Conservation (phyloP, 345 rosid species). For the Corchorus capsularis region DNA sequence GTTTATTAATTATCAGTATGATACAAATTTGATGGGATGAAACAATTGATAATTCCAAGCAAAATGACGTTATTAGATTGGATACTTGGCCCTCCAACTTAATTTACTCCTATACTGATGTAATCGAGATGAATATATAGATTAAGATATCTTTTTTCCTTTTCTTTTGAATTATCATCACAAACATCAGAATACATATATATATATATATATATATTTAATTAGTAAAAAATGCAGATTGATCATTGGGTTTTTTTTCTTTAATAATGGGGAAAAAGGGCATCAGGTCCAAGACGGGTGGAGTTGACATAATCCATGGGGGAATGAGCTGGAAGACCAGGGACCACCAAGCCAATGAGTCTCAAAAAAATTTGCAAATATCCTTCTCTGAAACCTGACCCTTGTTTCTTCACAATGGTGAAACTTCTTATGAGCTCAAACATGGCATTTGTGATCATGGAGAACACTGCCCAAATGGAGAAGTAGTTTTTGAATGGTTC, state of each 20-base stretch:
- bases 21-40: too few species aligned
- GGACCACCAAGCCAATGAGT: slow-evolving; percentile 32
- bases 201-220: too few species aligned
- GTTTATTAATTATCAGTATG: too few species aligned
- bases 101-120: too few species aligned
- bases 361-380: slow-evolving; percentile 32
- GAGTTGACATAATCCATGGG: slow-evolving; percentile 50
- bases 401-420: slow-evolving; percentile 30
- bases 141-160: too few species aligned
- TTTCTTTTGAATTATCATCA: too few species aligned
- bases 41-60: too few species aligned
- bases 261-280: neutral
- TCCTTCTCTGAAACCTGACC: slow-evolving; percentile 38
- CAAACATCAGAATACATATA: too few species aligned
- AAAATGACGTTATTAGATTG: too few species aligned
- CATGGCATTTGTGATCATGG: slow-evolving; percentile 37
- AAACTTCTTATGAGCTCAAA: slow-evolving; percentile 65
- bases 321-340: slow-evolving; percentile 39
- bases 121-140: too few species aligned
- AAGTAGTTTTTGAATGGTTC: slow-evolving; percentile 57
- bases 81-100: too few species aligned
- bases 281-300: slow-evolving; percentile 18
- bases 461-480: slow-evolving; percentile 27
- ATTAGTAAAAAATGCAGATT: neutral
- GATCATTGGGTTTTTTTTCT: too few species aligned